Evolutionary conservation across 805 yeast genomes (phyloP), one percentile per base, ranked within the genome.

Genomic region (Cyberlindnera galapagoensis): DNA sequence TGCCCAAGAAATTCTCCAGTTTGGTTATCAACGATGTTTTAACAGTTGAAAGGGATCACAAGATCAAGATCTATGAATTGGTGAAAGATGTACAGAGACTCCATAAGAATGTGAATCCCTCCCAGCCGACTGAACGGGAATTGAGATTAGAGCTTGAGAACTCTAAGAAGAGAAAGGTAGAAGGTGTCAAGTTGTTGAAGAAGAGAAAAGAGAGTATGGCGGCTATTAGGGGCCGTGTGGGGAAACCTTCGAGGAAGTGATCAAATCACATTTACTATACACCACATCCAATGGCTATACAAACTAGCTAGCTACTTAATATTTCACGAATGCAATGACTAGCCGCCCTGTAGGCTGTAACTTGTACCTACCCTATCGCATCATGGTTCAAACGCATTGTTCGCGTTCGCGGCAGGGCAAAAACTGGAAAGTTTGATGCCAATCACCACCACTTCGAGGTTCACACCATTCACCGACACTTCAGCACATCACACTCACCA

Each of bases 11-110:
- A 34, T 49, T 51, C 18, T 28, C 44, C 3, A 31, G 27, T 9
- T 29, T 51, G 8, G 26, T 31, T 23, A 45, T 51, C 19, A 38
- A 40, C 18, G 53, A 51, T 30, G 48, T 51, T 1, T 30, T 51
- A 4, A 29, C 41, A 0, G 44, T 51, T 1, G 56, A 51, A 24
- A 35, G 52, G 30, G 56, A 51, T n/a, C 53, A 49, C 26, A 45
- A 47, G 36, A 28, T 49, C 20, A 45, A 42, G 38, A 36, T 49
- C 18, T 48, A 44, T 25, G 42, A 43, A 28, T 28, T 51, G 28
- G 40, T 49, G n/a, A 35, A 34, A 7, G 49, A 49, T 24, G 44
- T 51, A 6, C 38, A 40, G 2, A 13, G 17, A 4, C 4, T 44
- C 24, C 22, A 27, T 9, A 19, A 28, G 10, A 33, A 37, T 6